Evolutionary conservation across 2,329 filamentous ascomycete genomes (phyloP).

Genomic region (Hypoxylon sp.): DNA sequence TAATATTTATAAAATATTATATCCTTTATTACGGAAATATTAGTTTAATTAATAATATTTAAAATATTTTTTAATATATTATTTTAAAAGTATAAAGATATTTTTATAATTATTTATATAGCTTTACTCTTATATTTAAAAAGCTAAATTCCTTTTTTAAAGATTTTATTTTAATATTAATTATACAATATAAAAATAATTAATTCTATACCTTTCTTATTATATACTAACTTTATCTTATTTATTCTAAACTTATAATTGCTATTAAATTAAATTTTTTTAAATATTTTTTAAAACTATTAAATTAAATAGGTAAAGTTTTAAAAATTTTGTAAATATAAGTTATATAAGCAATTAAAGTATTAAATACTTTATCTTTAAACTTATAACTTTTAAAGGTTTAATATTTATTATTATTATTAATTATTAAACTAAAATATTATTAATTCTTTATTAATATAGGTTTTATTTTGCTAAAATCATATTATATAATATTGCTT

Average conservation of each 20-base stretch:
- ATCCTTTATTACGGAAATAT: not conserved
- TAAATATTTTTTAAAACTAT: not conserved
- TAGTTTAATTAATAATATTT: not conserved
- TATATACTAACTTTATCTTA: too few relatives aligned
- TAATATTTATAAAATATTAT: not conserved
- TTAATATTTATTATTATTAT: not conserved
- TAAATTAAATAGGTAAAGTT: not conserved
- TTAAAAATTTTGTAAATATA: not conserved
- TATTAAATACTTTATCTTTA: not conserved
- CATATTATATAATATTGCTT: too few relatives aligned
- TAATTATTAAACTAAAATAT: not conserved
- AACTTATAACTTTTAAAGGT: not conserved
- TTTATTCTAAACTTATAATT: too few relatives aligned
- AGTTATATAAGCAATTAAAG: not conserved
- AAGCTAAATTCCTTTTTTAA: conserved; percentile 1
- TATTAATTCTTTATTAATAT: not conserved
- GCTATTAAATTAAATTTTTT: not conserved
- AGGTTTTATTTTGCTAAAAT: not conserved
- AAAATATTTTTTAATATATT: not conserved
- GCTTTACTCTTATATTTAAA: not conserved
- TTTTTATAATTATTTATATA: not conserved
- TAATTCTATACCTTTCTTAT: not conserved
- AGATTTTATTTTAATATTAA: conserved; percentile 1
- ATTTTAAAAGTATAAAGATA: not conserved
- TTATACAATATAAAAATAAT: not conserved